phyloP scores from a whole-genome alignment of 2,329 filamentous ascomycete genomes.

The Moelleriella libera region DNA sequence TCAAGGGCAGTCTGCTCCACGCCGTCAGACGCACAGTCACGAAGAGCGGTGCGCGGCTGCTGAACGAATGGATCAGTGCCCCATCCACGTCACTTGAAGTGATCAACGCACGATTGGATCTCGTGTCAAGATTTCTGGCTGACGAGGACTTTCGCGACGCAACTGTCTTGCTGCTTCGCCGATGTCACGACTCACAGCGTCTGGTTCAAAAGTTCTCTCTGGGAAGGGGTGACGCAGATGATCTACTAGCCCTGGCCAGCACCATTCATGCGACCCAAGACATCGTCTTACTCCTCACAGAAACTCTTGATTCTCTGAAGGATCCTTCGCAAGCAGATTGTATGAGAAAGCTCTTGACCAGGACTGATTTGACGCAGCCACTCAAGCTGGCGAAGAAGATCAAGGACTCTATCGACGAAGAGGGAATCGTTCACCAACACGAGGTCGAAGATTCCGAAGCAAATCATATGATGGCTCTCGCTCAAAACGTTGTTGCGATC shows the following conservation, averaged over 20 bases:
- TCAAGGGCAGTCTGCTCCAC: constrained; percentile 76
- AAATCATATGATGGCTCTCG: constrained; percentile 56
- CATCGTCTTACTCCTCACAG: constrained; percentile 37
- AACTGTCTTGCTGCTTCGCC: constrained; percentile 52
- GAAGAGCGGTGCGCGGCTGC: constrained; percentile 73
- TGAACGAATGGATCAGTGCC: constrained; percentile 75
- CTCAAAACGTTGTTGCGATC: constrained; percentile 53
- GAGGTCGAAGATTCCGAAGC: constrained; percentile 60
- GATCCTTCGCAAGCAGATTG: constrained; percentile 14
- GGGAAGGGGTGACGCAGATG: constrained; percentile 82
- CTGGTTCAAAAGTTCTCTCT: constrained; percentile 90
- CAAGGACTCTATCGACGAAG: constrained; percentile 73
- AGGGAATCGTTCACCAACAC: constrained; percentile 72
- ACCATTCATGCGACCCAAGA: constrained; percentile 65
- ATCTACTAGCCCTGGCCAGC: constrained; percentile 68
- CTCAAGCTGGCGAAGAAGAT: constrained; percentile 58
- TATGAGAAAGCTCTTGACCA: constrained; percentile 30
- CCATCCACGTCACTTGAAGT: constrained; percentile 75
- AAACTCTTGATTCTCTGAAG: constrained; percentile 6
- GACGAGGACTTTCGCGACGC: constrained; percentile 55
- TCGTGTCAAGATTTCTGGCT: constrained; percentile 63
- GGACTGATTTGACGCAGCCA: constrained; percentile 55
- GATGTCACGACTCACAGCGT: constrained; percentile 74
- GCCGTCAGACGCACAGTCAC: constrained; percentile 83
- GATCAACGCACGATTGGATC: constrained; percentile 67